These are phyloP conservation scores for Geotrichum restrictum DNA, from an alignment of 1,139 yeast genomes.

Conservation along the genomic window DNA sequence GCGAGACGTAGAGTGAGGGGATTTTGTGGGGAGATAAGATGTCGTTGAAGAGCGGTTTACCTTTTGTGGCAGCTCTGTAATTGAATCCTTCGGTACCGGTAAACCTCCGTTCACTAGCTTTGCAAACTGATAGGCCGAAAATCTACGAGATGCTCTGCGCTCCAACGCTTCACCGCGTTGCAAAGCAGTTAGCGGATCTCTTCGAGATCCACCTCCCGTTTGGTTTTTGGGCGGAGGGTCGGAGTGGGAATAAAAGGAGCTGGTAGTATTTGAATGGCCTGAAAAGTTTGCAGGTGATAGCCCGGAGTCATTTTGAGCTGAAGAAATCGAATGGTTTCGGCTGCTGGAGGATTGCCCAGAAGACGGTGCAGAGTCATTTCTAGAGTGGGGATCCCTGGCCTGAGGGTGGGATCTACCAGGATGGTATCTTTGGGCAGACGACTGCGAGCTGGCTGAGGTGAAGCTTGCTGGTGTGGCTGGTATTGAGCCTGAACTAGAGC, in stretches of 20 bases:
- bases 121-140: slow-evolving; percentile 88
- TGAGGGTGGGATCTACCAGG: too few species aligned
- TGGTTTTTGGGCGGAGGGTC: neutral
- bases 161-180: slow-evolving; percentile 78
- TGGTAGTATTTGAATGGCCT: neutral
- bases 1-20: slow-evolving; percentile 27
- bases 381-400: too few species aligned
- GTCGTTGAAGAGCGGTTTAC: slow-evolving; percentile 10
- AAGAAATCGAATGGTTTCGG: neutral
- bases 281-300: neutral
- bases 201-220: neutral
- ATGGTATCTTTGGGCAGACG: neutral
- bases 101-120: slow-evolving; percentile 53
- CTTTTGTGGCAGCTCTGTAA: slow-evolving; percentile 13
- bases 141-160: slow-evolving; percentile 85
- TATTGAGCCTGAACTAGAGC: neutral
- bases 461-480: slow-evolving; percentile 8
- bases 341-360: neutral
- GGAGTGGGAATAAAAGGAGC: neutral
- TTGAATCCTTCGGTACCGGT: slow-evolving; percentile 4
- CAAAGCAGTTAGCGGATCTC: slow-evolving; percentile 64
- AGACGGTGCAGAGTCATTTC: neutral
- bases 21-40: slow-evolving; percentile 29
- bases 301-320: neutral
- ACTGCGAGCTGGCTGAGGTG: slow-evolving; percentile 4